Evolutionary conservation across 768 basidiomycete genomes (phyloP), one percentile per base, ranked within the genome.

Genomic region (Russula olivacea): DNA sequence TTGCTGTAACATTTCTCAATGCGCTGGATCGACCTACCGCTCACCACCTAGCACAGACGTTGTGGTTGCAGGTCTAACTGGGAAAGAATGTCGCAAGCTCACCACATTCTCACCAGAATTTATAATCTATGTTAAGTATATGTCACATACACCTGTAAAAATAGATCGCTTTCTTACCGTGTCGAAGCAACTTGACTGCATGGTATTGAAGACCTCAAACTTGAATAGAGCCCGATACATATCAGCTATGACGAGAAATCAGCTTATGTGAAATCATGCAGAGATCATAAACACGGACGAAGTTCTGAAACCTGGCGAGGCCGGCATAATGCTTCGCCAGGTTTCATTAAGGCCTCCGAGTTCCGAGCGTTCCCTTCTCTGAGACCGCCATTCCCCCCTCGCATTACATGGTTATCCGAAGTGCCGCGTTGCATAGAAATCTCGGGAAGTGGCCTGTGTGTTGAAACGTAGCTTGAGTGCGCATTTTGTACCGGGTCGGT

Each of bases 131-230:
- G 25, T 52, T 17, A 30, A 23, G 49, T 3, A 17, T 11, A 69
- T 30, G 25, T 36, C 61, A 28, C 52, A 15, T 15, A 21, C 17
- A 21, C 34, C 21, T 40, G 52, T 48, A 30, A 28, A 41, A 23
- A 53, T 54, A 15, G 53, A 40, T 41, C 41, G 30, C 15, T 6
- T 40, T 71, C 84, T 61, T 70, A 93, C 93, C 66, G 80, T 79
- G 53, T 89, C 82, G 66, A 90, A 91, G 71, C 91, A 93, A 32
- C 78, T 79, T 15, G 90, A 92, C 68, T 99, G 96, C 23, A 98
- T 83, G 3, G 88, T 86, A 71, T 98, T 98, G 79, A 98, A 98
- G 3, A 88, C 83, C 0, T 86, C 85, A 67, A 95, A 97, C 69
- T 89, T 89, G 81, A 95, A 97, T 2, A 93, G 76, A 0, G 80